Evolutionary conservation across 2,329 filamentous ascomycete genomes (phyloP), one percentile per base, ranked within the genome.

Genomic region (Fusarium luffae): DNA sequence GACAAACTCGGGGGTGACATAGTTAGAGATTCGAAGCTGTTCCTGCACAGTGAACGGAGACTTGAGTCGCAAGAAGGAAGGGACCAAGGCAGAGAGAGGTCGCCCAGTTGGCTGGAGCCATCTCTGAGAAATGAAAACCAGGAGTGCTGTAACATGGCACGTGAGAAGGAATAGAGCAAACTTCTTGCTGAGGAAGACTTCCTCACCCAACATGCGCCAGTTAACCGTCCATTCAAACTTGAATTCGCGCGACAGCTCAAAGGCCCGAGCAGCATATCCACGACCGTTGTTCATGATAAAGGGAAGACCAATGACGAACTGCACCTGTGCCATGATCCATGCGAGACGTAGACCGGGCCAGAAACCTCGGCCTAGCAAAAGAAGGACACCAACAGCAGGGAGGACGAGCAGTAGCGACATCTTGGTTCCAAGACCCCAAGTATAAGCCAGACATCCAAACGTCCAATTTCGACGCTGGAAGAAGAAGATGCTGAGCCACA

Each of bases 141-240:
- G 73, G 25, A 98, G 85, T n/a, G 94, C 83, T 11, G 83, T 78
- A 27, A 84, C 82, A 77, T 98, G 93, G 58, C 88, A 76, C 3
- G 80, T 84, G 27, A 97, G 84, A 52, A 98, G 85, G 16, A 82
- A 79, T 19, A 90, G 73, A 27, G 93, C 88, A 77, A 97, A 97
- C 3, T 82, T 78, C 63, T 83, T 87, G 71, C 85, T 86, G 48
- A 97, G 85, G 75, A 99, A 99, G 0, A 83, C 80, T 9, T 92
- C 88, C 80, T 98, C 94, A 18, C 92, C 90, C n/a, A 98, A 82
- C 78, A 98, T 98, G 56, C 94, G 90, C 96, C 96, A 99, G 80
- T 99, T 99, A 72, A 99, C 96, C 0, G 96, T 99, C 96, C 96
- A 99, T 81, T 95, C 94, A 85, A 95, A 98, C 74, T 97, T 86